Base-by-base conservation (phyloP, 2,329 filamentous ascomycete genomes). In the Canariomyces notabilis region DNA sequence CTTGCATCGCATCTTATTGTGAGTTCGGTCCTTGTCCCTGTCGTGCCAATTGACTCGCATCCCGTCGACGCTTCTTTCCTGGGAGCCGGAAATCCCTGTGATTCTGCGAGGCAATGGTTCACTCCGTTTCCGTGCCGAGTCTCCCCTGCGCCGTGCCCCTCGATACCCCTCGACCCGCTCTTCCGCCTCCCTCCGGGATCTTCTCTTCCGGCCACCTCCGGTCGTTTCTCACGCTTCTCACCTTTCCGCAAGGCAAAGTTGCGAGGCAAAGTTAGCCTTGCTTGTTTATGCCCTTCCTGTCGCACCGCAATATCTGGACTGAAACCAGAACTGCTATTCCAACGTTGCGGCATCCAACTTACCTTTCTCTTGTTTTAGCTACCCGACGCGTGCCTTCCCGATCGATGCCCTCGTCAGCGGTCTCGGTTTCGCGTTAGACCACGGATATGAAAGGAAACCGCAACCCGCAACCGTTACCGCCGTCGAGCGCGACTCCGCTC, bases 401-500 rank as follows among this genome's bases (percentile, higher is more conserved):
- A 48, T 42, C 37, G 47, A 56, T 55, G 51, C 38, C 19, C 45
- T 37, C 46, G 35, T 29, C 37, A 35, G 44, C 43, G 14, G 32
- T 34, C 22, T 35, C 44, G 22, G 43, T 22, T 31, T 19, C 44
- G 26, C 40, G 41, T 38, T 44, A 46, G 43, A 46, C 33, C 37
- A 41, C 37, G 23, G 53, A 38, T n/a, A 66, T 66, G 63, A 66
- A 65, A 55, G 64, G 62, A 44, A 63, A 59, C 56, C 57, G 59
- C 49, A 59, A 64, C 46, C 55, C 59, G 42, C n/a, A n/a, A n/a
- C 59, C 57, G 20, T 54, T 59, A 42, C 52, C 57, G 37, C 48
- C 57, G 14, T 42, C 56, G 16, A 51, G 53, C 21, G 35, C 56
- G 21, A 49, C 56, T 11, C 72, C 77, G 58, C 64, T 72, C 54